A percentile compares a stretch with the other conserved stretches of the same genome.
These are phyloP conservation scores for Ogataea paraovalis DNA, from an alignment of 805 yeast genomes.

Conservation along the genomic window DNA sequence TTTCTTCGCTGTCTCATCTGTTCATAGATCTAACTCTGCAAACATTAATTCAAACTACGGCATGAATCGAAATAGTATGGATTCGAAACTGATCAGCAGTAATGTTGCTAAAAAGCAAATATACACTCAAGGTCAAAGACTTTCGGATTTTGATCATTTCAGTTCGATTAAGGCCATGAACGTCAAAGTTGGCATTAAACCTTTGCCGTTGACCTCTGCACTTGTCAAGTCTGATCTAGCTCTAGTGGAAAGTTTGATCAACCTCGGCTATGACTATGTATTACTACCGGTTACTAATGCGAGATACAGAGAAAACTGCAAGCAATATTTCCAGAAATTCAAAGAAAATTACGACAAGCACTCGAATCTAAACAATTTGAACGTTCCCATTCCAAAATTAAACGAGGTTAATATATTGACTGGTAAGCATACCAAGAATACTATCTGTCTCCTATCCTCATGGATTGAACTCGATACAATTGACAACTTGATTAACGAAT, in stretches of 20 bases:
- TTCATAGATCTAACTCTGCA: too few relatives aligned
- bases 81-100: not conserved
- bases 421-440: slow-evolving; percentile 37
- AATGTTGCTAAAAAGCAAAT: not conserved
- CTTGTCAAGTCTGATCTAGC: slow-evolving; percentile 28
- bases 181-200: slow-evolving; percentile 42
- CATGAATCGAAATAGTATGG: not conserved
- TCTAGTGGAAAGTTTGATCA: slow-evolving; percentile 23
- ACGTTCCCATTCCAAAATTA: slow-evolving; percentile 38
- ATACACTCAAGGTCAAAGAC: not conserved
- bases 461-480: slow-evolving; percentile 67
- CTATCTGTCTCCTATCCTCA: slow-evolving; percentile 58
- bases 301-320: slow-evolving; percentile 42
- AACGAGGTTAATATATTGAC: slow-evolving; percentile 41
- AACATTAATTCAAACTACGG: too few relatives aligned
- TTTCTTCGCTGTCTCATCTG: too few relatives aligned
- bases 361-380: slow-evolving; percentile 20
- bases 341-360: slow-evolving; percentile 10
- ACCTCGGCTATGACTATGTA: slow-evolving; percentile 47
- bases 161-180: slow-evolving; percentile 3
- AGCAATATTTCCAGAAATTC: slow-evolving; percentile 33
- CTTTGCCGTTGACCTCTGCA: slow-evolving; percentile 32
- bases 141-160: slow-evolving; percentile 2
- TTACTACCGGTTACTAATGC: slow-evolving; percentile 53
- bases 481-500: slow-evolving; percentile 44